phyloP scores from a whole-genome alignment of 768 basidiomycete genomes.

The Termitomyces sp. region DNA sequence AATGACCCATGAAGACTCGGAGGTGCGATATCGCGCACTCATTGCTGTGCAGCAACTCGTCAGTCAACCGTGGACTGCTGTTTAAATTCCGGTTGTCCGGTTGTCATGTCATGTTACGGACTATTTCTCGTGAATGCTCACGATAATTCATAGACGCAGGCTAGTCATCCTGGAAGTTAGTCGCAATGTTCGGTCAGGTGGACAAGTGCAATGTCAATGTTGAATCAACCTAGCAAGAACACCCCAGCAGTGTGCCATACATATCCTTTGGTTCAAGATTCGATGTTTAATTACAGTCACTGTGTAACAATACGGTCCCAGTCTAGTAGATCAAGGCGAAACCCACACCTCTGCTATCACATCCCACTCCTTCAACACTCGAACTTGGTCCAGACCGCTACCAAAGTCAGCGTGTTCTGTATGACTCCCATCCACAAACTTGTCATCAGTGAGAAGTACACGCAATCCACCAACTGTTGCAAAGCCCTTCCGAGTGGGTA shows the following conservation, averaged over 20 bases:
- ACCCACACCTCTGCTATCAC: conserved; percentile 74
- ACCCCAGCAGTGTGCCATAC: too few species aligned
- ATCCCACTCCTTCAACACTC: conserved; percentile 66
- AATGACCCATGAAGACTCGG: conserved; percentile 83
- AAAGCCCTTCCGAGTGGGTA: conserved; percentile 60
- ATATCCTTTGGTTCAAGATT: too few species aligned
- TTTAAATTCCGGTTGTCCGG: conserved; percentile 23
- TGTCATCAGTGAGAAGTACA: conserved; percentile 62
- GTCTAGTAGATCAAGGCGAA: conserved; percentile 16
- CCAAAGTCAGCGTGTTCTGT: conserved; percentile 17
- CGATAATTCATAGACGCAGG: too few species aligned
- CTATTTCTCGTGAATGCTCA: not conserved
- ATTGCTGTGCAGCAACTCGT: conserved; percentile 89
- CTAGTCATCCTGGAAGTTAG: too few species aligned
- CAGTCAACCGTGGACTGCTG: conserved; percentile 80
- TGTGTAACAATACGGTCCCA: not conserved
- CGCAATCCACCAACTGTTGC: conserved; percentile 65
- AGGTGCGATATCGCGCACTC: conserved; percentile 91
- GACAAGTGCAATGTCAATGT: too few species aligned
- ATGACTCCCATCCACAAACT: conserved; percentile 31
- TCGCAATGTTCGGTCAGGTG: too few species aligned
- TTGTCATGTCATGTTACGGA: not conserved
- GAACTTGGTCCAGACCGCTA: conserved; percentile 30
- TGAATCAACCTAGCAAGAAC: too few species aligned
- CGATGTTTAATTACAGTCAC: conserved; percentile 3